Conservation (phyloP, 345 rosid genomes). For the Lumnitzera littorea region DNA sequence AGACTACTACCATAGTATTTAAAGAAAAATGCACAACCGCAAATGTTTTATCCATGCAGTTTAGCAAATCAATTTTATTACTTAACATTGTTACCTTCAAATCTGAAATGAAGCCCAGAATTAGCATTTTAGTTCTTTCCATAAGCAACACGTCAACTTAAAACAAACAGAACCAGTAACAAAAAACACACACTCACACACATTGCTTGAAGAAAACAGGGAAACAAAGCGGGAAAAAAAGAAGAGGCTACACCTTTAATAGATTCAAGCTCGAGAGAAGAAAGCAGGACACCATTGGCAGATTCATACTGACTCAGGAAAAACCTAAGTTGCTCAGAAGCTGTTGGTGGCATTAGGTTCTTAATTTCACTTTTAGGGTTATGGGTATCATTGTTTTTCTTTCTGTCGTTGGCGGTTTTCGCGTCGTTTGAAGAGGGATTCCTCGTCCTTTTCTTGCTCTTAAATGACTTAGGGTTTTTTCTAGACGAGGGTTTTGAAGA, state of each 20-base stretch:
- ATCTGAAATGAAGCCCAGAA: too few species aligned
- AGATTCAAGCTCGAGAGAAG: constrained; percentile 66
- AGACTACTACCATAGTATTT: too few species aligned
- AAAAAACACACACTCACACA: background rate
- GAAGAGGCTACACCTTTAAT: constrained; percentile 31
- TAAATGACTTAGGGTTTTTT: too few species aligned
- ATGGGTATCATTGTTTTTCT: constrained; percentile 1
- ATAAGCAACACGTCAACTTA: background rate
- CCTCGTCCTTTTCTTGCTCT: too few species aligned
- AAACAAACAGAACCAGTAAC: background rate
- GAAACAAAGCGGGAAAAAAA: background rate
- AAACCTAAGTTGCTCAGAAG: constrained; percentile 44
- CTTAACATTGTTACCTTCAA: too few species aligned
- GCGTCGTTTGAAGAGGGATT: too few species aligned
- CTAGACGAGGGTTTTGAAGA: too few species aligned
- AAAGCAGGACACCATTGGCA: constrained; percentile 45
- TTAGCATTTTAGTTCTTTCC: too few species aligned
- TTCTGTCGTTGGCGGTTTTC: too few species aligned
- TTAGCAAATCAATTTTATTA: too few species aligned
- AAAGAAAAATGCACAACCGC: too few species aligned
- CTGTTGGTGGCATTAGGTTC: constrained; percentile 12
- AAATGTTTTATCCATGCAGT: too few species aligned
- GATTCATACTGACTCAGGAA: constrained; percentile 49
- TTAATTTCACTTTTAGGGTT: background rate
- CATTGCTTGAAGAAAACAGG: background rate